Base-by-base conservation (phyloP, 2,329 filamentous ascomycete species). In the Metarhizium guizhouense region DNA sequence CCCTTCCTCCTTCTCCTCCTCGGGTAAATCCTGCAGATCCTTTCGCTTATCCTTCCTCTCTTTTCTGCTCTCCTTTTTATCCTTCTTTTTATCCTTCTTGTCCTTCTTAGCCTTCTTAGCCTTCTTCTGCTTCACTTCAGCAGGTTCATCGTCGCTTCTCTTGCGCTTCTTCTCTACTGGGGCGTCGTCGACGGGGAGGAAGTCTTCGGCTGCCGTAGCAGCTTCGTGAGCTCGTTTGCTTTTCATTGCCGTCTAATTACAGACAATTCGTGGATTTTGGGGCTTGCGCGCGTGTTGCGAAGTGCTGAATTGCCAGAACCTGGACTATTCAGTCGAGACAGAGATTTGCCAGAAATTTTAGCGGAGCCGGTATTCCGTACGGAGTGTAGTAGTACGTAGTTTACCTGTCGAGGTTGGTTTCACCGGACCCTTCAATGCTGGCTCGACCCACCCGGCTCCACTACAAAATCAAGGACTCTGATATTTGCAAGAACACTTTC, bases 21-120 rank as follows among this genome's bases (percentile, higher is more conserved):
- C 68, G 0, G 70, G 71, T 10, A 74, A 64, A 34, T 73, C 67
- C 48, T 67, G 67, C 6, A 73, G 60, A 49, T 74, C 60, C 61
- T 71, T 70, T 53, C 69, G 67, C 63, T 72, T 73, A 32, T 73
- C 68, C 61, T 74, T 73, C 62, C 71, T 72, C 52, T 73, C 71
- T 56, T 72, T 70, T 45, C 71, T 68, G 55, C 65, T 68, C 60
- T 71, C 67, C 56, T 67, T 65, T 54, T 66, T 58, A 55, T 61
- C 54, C 57, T 72, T 68, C 49, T 56, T 54, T 30, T 69, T 61
- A 61, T 71, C 69, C 62, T 71, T 70, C 16, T 59, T 61, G 56
- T 65, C 67, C 62, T 34, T 34, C 32, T 69, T 68, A 32, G 59
- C 62, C 61, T 66, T 67, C 58, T 70, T 68, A 47, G 42, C 51